A percentile compares a stretch with the other conserved stretches of the same genome.
Conservation (phyloP, 495 filamentous ascomycete species). For the Viridothelium virens region DNA sequence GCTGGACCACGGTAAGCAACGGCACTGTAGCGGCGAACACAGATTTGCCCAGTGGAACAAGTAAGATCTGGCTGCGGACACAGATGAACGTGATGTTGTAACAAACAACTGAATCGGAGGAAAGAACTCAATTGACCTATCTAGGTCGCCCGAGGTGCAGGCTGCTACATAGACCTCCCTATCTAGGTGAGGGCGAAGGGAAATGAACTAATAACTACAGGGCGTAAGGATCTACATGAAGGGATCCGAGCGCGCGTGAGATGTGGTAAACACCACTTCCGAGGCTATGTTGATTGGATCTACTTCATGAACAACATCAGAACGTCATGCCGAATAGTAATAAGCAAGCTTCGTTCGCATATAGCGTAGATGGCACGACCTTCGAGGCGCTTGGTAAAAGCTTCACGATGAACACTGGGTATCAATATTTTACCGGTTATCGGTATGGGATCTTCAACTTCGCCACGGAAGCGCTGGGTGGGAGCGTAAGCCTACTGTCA, state of each 20-base stretch:
- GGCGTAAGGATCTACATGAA: no score
- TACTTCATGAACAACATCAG: no score
- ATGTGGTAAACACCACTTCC: no score
- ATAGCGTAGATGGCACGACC: slow-evolving; percentile 43
- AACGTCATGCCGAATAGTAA: slow-evolving; percentile 37
- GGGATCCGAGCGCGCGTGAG: no score
- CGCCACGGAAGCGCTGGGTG: slow-evolving; percentile 47
- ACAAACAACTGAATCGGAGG: no score
- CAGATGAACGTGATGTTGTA: slow-evolving; percentile 40
- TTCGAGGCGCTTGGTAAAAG: slow-evolving; percentile 40
- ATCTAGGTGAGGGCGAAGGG: no score
- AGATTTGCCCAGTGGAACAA: slow-evolving; percentile 16
- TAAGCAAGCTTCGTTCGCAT: slow-evolving; percentile 41
- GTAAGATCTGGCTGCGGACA: slow-evolving; percentile 40
- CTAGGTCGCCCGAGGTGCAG: no score
- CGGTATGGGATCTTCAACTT: slow-evolving; percentile 52
- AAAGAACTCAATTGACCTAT: no score
- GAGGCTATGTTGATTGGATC: no score
- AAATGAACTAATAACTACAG: no score
- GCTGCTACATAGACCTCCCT: no score
- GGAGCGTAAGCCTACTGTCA: slow-evolving; percentile 38
- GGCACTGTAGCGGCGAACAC: slow-evolving; percentile 36
- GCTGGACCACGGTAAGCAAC: slow-evolving; percentile 39
- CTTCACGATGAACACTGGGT: slow-evolving; percentile 41
- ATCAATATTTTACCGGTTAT: slow-evolving; percentile 49